phyloP scores from a whole-genome alignment of 768 basidiomycete genomes.

The Polyporus arcularius region DNA sequence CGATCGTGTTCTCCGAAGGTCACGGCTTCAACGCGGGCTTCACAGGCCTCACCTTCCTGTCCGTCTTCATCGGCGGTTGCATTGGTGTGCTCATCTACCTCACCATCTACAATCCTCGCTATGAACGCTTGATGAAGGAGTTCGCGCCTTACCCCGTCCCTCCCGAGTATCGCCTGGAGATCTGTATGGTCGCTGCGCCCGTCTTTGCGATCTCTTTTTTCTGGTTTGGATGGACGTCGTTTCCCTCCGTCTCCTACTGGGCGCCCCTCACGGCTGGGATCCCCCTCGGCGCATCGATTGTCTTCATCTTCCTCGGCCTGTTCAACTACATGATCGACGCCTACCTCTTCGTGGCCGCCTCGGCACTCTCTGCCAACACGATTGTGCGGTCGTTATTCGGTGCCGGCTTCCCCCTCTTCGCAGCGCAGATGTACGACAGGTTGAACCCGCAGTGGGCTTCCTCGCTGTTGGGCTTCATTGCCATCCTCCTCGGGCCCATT shows the following conservation, averaged over 20 bases:
- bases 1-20: conserved; percentile 57
- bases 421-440: conserved; percentile 49
- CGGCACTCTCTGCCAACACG: conserved; percentile 59
- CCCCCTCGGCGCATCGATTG: conserved; percentile 52
- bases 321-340: conserved; percentile 68
- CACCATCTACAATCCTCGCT: conserved; percentile 50
- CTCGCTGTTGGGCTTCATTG: conserved; percentile 54
- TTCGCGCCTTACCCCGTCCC: conserved; percentile 59
- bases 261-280: conserved; percentile 53
- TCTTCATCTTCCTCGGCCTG: conserved; percentile 57
- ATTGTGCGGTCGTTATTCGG: conserved; percentile 45
- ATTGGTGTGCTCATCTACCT: conserved; percentile 38
- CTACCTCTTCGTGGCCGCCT: conserved; percentile 58
- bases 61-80: conserved; percentile 50
- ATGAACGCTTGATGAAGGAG: conserved; percentile 44
- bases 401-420: conserved; percentile 32
- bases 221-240: conserved; percentile 73
- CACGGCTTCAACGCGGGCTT: conserved; percentile 56
- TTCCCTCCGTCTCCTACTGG: conserved; percentile 53
- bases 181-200: conserved; percentile 53
- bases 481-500: conserved; percentile 52
- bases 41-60: conserved; percentile 63
- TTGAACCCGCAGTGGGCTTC: conserved; percentile 62
- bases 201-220: conserved; percentile 59
- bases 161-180: conserved; percentile 59